phyloP scores from a whole-genome alignment of 176 grass and related monocot genomes.

The Olyra latifolia region DNA sequence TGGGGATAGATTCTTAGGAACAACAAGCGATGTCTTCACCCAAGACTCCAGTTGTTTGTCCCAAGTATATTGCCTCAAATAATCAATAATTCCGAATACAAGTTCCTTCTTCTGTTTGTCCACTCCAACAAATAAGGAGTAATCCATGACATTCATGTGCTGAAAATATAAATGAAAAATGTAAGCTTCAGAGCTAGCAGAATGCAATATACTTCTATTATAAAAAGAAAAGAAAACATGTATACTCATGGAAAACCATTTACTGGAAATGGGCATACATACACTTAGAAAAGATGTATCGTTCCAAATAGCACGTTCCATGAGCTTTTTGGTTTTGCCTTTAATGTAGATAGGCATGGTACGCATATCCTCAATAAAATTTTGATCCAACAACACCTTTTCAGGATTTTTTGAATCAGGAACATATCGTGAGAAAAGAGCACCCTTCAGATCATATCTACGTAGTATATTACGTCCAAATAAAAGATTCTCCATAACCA shows the following conservation, averaged over 20 bases:
- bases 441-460: constrained; percentile 90
- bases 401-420: constrained; percentile 46
- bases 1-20: constrained; percentile 77
- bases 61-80: constrained; percentile 88
- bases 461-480: constrained; percentile 73
- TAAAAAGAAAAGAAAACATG: constrained; percentile 4
- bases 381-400: constrained; percentile 84
- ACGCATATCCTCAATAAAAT: constrained; percentile 91
- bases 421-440: constrained; percentile 68
- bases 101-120: constrained; percentile 74
- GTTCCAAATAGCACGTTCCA: constrained; percentile 93
- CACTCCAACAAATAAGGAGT: constrained; percentile 87
- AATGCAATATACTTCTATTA: not conserved
- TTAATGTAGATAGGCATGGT: constrained; percentile 76
- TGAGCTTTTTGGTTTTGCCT: constrained; percentile 66
- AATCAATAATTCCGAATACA: constrained; percentile 94
- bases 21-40: constrained; percentile 86
- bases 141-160: constrained; percentile 90
- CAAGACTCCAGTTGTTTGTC: constrained; percentile 93
- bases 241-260: constrained; percentile 24
- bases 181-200: constrained; percentile 12
- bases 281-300: constrained; percentile 84
- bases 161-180: constrained; percentile 39
- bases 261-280: constrained; percentile 43
- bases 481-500: constrained; percentile 97